Evolutionary conservation across 2,329 filamentous ascomycete species (phyloP).

Genomic region (Sporothrix pseudoabietina): DNA sequence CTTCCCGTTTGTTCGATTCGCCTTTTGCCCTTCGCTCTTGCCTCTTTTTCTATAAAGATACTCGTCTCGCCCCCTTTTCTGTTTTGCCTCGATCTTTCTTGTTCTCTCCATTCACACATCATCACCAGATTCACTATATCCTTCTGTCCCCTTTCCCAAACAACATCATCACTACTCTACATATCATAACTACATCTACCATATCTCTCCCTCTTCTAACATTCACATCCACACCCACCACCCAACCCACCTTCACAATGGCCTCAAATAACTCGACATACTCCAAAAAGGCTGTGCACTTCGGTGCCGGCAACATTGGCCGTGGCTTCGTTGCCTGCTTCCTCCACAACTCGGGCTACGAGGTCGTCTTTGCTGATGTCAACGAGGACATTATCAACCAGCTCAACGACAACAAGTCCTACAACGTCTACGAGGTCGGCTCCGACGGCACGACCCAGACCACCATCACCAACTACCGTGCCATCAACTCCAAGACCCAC

Average conservation of each 20-base stretch:
- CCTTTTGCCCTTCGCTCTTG: constrained; percentile 14
- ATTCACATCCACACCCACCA: background rate
- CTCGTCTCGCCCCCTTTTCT: constrained; percentile 13
- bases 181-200: background rate
- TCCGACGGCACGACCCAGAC: constrained; percentile 77
- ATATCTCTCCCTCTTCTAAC: background rate
- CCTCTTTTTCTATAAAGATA: constrained; percentile 26
- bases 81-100: background rate
- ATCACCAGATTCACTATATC: background rate
- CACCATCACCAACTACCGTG: constrained; percentile 91
- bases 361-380: constrained; percentile 96
- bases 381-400: constrained; percentile 78
- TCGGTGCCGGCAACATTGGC: constrained; percentile 83
- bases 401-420: constrained; percentile 74
- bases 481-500: constrained; percentile 90
- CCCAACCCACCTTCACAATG: constrained; percentile 26
- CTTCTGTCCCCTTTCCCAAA: background rate
- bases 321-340: constrained; percentile 88
- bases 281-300: constrained; percentile 74
- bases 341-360: constrained; percentile 90
- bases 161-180: background rate
- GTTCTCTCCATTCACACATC: background rate
- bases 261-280: constrained; percentile 24
- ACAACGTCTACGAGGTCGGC: constrained; percentile 92
- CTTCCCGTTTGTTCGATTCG: background rate